Evolutionary conservation across 2,329 filamentous ascomycete genomes (phyloP), one percentile per base, ranked within the genome.

Genomic region (Ophiostoma perfectum): DNA sequence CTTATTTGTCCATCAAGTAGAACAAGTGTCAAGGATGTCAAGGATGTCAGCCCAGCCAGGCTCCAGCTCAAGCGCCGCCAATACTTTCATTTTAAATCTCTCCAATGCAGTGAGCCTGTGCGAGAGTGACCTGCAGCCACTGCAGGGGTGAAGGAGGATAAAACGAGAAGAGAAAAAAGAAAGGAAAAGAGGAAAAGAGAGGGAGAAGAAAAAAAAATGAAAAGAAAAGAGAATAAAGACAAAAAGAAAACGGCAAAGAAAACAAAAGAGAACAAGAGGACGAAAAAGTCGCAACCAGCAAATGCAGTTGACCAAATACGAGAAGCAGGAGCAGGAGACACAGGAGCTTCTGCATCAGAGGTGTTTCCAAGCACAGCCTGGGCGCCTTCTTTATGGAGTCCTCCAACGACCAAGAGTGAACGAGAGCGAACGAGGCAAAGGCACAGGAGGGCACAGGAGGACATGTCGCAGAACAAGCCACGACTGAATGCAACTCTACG

Each of bases 291-390:
- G 42, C 63, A 62, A 62, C 9, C n/a, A 18, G 58, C 55, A 60
- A 14, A 60, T 38, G 18, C 27, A 38, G 18, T 18, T 52, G 7
- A 7, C 42, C 8, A 36, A 18, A 67, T 4, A 45, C 7, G 38
- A 5, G 63, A 45, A 55, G 47, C 64, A 41, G 62, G n/a, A 66
- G 52, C 60, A 65, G 49, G 36, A 63, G 64, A 52, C 27, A 65
- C 47, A 52, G 38, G 58, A 44, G 65, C 12, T 38, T 14, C 8
- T 27, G 27, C 58, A 64, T 16, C 58, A 60, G 36, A 18, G 7
- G 55, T 60, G 55, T 58, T 42, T 42, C 14, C 45, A 16, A 36
- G 36, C 14, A 58, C 52, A 27, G 16, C 14, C 52, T 55, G 49
- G 49, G 55, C 55, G 27, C 11, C 16, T 18, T 55, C 49, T 16